These are phyloP conservation scores for Fusarium sp. DNA, from an alignment of 2,329 filamentous ascomycete genomes.

Conservation along the genomic window DNA sequence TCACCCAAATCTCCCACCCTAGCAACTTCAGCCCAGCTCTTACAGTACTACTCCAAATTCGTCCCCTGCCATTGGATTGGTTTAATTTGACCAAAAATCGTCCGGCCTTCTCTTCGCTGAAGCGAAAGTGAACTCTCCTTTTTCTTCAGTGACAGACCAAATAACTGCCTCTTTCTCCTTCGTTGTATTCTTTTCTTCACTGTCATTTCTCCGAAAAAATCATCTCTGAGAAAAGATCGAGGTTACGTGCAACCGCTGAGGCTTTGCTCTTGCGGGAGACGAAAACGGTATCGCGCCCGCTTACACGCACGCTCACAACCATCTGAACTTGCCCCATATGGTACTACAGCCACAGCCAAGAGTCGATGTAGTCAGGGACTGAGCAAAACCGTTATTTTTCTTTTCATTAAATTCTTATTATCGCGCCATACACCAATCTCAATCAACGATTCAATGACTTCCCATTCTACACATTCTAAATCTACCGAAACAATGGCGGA, in stretches of 20 bases:
- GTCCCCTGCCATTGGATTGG: constrained; percentile 26
- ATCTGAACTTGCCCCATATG: constrained; percentile 42
- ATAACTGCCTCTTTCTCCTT: background rate
- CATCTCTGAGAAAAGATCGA: background rate
- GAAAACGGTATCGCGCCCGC: constrained; percentile 44
- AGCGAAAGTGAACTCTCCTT: constrained; percentile 35
- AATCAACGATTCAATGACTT: constrained; percentile 15
- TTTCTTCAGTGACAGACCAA: constrained; percentile 27
- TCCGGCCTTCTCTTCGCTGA: constrained; percentile 18
- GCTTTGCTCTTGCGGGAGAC: constrained; percentile 33
- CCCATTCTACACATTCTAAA: constrained; percentile 10
- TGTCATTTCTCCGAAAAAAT: background rate
- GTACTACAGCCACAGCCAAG: constrained; percentile 15
- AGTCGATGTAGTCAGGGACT: constrained; percentile 39
- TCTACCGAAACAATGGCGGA: constrained; percentile 48
- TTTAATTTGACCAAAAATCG: constrained; percentile 42
- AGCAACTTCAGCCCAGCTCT: constrained; percentile 20
- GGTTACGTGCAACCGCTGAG: constrained; percentile 32
- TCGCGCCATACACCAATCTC: background rate
- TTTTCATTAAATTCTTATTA: background rate
- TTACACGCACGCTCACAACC: constrained; percentile 39
- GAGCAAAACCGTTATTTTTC: constrained; percentile 11
- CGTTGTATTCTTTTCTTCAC: constrained; percentile 1
- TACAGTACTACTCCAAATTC: background rate
- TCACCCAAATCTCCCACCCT: constrained; percentile 18